Evolutionary conservation across 768 basidiomycete genomes (phyloP), one percentile per base, ranked within the genome.

Genomic region (Pleurotus citrinopileatus): DNA sequence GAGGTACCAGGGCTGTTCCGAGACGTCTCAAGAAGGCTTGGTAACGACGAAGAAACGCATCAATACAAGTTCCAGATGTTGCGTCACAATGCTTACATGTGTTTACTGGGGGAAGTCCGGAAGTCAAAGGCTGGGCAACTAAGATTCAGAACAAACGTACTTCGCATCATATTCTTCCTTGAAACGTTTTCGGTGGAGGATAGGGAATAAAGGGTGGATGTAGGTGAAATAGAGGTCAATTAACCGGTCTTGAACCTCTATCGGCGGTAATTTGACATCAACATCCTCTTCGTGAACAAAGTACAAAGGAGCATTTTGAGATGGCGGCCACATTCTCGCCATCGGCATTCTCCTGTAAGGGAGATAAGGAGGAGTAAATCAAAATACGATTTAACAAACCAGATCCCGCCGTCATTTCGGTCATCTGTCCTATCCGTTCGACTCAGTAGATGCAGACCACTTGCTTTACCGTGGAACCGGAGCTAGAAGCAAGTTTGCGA

Each of bases 121-220:
- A 29, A 44, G 40, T n/a, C 7, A 10, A 13, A 19, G 36, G 17
- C 25, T 53, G 20, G 53, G 32, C 13, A 34, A 5, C 15, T 9
- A 17, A 44, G 28, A 52, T 0, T 50, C 7, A 53, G 27, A 29
- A 55, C 59, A 22, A 50, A 28, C 70, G 60, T 59, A 83, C 84
- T 77, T 78, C 13, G 71, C 67, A 34, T 74, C 70, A 63, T 82
- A 93, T 57, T 88, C 84, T 15, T 78, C 67, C 59, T 89, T 65
- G 66, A 94, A 92, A 19, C 80, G 77, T 10, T 68, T 70, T 67
- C 86, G 89, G 67, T 90, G 82, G n/a, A 94, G 69, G 42, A 94
- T 76, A 5, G 93, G 94, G 61, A 90, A 89, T 50, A 84, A 76
- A 4, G 93, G 91, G 60, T 95, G 92, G 26, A 89, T 84, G 61